Evolutionary conservation across 768 basidiomycete species (phyloP).

Genomic region (Lactarius tabidus): DNA sequence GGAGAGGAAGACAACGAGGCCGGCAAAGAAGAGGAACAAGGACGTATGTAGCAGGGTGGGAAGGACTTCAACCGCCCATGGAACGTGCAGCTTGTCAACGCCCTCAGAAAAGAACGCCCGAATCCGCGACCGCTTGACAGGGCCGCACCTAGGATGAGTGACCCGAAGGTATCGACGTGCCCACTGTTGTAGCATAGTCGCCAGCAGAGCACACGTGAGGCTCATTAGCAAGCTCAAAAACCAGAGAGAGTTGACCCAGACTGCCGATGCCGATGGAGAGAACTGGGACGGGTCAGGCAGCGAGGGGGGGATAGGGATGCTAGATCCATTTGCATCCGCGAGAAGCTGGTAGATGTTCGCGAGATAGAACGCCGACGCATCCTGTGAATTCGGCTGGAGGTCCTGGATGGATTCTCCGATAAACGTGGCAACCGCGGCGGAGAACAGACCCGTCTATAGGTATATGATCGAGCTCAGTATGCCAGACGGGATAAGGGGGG

Average conservation of each 20-base stretch:
- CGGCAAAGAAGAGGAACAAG: slow-evolving; percentile 11
- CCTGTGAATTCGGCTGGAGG: neutral
- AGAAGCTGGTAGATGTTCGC: slow-evolving; percentile 9
- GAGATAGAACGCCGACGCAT: neutral
- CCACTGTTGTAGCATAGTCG: slow-evolving; percentile 17
- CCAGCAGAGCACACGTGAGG: slow-evolving; percentile 12
- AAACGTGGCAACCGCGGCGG: slow-evolving; percentile 1
- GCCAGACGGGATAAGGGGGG: neutral
- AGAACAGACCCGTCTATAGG: slow-evolving; percentile 12
- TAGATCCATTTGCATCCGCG: neutral
- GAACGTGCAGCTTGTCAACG: neutral
- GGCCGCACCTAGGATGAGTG: slow-evolving; percentile 7
- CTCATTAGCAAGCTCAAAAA: slow-evolving; percentile 9
- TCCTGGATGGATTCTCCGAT: slow-evolving; percentile 7
- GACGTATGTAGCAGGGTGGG: slow-evolving; percentile 7
- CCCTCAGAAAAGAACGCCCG: slow-evolving; percentile 9
- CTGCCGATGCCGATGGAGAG: neutral
- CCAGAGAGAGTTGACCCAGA: slow-evolving; percentile 14
- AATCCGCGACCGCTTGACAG: slow-evolving; percentile 5
- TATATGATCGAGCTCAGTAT: neutral
- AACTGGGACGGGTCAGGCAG: neutral
- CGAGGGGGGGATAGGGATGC: neutral
- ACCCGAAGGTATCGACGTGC: slow-evolving; percentile 10
- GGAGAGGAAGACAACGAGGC: slow-evolving; percentile 9
- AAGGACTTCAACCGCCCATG: neutral